Evolutionary conservation across 257 asterid species (phyloP).

Genomic region (Petunia axillaris): DNA sequence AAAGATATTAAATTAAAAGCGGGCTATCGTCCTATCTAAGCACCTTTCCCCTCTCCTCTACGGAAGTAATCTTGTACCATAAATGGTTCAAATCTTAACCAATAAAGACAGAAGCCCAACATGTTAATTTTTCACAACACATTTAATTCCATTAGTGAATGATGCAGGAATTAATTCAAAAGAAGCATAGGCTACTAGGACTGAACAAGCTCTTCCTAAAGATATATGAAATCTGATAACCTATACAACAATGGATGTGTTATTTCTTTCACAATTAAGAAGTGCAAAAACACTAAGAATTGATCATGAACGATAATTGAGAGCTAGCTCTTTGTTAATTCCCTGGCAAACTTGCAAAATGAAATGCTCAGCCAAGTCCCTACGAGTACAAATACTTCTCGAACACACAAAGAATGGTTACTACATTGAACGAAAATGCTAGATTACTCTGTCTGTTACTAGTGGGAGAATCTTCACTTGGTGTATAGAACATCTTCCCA

Average conservation of each 20-base stretch:
- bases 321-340: constrained; percentile 25
- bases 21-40: neutral
- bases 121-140: neutral
- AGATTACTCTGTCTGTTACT: neutral
- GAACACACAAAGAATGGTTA: constrained; percentile 35
- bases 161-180: neutral
- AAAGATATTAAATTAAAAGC: too few species aligned
- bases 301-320: constrained; percentile 27
- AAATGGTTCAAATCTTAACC: neutral
- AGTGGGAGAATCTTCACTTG: constrained; percentile 50
- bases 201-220: constrained; percentile 17
- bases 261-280: constrained; percentile 1
- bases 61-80: neutral
- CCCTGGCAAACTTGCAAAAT: constrained; percentile 27
- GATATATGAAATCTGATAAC: neutral
- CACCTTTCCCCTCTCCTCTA: neutral
- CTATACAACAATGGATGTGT: constrained; percentile 18
- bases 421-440: constrained; percentile 27
- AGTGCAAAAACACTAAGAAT: neutral
- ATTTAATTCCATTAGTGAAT: neutral
- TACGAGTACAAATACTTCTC: constrained; percentile 41
- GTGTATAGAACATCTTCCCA: constrained; percentile 99
- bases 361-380: constrained; percentile 30
- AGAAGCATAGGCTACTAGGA: constrained; percentile 1
- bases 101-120: neutral